Conservation (phyloP, 139 green algal species). For the Edaphochlamys debaryana region DNA sequence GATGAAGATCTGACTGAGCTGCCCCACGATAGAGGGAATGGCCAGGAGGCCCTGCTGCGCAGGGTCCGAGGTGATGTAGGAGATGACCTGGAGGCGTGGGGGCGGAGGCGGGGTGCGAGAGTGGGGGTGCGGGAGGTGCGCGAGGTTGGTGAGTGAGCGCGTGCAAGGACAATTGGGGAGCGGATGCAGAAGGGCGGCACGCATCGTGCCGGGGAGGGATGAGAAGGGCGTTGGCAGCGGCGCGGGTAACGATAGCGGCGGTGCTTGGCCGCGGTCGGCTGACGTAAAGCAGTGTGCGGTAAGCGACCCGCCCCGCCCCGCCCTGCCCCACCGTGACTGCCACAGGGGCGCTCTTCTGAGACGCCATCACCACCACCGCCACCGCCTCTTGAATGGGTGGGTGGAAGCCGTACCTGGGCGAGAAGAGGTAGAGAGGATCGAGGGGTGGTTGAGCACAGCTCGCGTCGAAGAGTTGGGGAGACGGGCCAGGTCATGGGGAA, state of each 20-base stretch:
- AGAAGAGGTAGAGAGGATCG: not conserved
- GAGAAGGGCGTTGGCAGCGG: no score
- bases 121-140: not conserved
- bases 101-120: not conserved
- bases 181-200: no score
- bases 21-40: conserved; percentile 70
- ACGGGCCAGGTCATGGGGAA: not conserved
- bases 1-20: conserved; percentile 70
- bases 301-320: no score
- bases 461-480: not conserved
- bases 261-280: no score
- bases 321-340: conserved; percentile 52
- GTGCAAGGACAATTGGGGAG: no score
- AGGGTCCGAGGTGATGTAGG: conserved; percentile 35
- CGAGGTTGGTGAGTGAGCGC: no score
- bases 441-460: not conserved
- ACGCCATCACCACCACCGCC: conserved; percentile 37
- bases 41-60: conserved; percentile 58
- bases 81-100: no score
- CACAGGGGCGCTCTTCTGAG: conserved; percentile 54
- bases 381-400: conserved; percentile 37
- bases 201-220: conserved; percentile 43
- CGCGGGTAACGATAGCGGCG: no score
- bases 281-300: no score
- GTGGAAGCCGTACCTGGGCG: conserved; percentile 7